Evolutionary conservation across 1,284 basidiomycete species (phyloP).

Genomic region (Fomitopsis pinicola): DNA sequence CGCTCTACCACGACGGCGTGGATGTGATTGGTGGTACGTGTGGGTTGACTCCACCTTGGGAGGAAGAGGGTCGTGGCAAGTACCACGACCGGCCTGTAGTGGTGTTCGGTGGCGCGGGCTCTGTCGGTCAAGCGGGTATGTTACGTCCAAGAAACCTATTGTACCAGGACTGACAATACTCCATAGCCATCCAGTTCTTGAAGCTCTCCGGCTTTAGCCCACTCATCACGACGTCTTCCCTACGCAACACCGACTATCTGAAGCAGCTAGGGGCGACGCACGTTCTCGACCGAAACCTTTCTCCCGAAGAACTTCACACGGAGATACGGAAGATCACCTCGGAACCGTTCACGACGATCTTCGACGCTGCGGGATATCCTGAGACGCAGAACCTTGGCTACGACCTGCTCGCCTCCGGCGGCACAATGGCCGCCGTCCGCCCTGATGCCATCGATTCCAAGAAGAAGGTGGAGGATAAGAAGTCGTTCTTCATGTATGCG

Average conservation of each 20-base stretch:
- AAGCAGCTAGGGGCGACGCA: constrained; percentile 34
- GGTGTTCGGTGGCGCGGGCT: constrained; percentile 31
- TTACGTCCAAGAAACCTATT: neutral
- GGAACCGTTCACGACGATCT: constrained; percentile 20
- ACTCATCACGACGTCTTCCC: constrained; percentile 32
- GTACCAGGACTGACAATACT: neutral
- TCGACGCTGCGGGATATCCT: constrained; percentile 23
- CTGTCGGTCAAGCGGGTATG: constrained; percentile 31
- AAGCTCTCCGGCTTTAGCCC: constrained; percentile 31
- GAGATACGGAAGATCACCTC: constrained; percentile 16
- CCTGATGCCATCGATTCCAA: constrained; percentile 3
- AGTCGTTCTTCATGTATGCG: constrained; percentile 7
- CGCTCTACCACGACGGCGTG: constrained; percentile 10
- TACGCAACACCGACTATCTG: constrained; percentile 27
- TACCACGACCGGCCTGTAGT: constrained; percentile 26
- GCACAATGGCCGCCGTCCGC: constrained; percentile 14
- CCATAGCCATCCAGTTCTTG: constrained; percentile 27
- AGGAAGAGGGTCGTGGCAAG: constrained; percentile 19
- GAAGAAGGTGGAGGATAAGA: constrained; percentile 11
- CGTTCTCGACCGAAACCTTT: constrained; percentile 26
- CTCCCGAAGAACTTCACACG: constrained; percentile 11
- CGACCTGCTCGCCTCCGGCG: constrained; percentile 15
- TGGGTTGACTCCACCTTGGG: constrained; percentile 17
- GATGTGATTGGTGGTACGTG: constrained; percentile 2
- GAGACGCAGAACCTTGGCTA: constrained; percentile 18